Percentiles rank a stretch among this genome's conserved stretches.
Evolutionary conservation across 352 stramenopile species (phyloP).

Genomic region (Pythium plurisporium): DNA sequence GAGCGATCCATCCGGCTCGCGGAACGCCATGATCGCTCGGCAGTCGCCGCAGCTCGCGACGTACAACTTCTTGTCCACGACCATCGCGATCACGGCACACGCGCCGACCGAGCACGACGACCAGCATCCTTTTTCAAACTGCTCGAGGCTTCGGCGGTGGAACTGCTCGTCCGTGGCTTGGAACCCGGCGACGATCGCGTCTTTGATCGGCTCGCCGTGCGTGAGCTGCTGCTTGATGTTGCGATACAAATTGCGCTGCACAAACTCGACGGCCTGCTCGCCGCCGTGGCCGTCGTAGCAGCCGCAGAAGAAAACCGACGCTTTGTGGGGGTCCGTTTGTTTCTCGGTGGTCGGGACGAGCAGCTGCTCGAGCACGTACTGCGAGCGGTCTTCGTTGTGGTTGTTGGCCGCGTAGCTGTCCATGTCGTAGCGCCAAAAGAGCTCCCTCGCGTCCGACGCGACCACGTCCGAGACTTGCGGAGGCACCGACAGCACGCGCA

Average conservation of each 20-base stretch:
- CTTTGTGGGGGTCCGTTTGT: conserved; percentile 3
- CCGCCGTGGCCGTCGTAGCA: conserved; percentile 69
- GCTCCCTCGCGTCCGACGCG: conserved; percentile 21
- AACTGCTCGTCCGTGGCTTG: conserved; percentile 62
- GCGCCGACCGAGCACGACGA: conserved; percentile 58
- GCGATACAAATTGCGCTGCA: conserved; percentile 55
- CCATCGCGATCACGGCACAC: conserved; percentile 51
- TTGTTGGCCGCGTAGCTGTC: conserved; percentile 65
- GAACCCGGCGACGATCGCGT: conserved; percentile 56
- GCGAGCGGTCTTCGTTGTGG: conserved; percentile 60
- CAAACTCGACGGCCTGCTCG: conserved; percentile 59
- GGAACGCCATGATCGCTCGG: conserved; percentile 61
- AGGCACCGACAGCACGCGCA: conserved; percentile 43
- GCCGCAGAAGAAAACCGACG: conserved; percentile 59
- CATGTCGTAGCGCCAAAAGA: conserved; percentile 68
- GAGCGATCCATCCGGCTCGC: conserved; percentile 41
- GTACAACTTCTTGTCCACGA: conserved; percentile 51
- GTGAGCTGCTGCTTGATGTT: conserved; percentile 46
- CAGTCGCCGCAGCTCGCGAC: conserved; percentile 65
- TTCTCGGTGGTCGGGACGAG: conserved; percentile 12
- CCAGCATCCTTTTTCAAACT: conserved; percentile 55
- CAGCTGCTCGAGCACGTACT: conserved; percentile 40
- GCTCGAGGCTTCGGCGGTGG: conserved; percentile 38
- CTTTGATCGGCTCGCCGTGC: conserved; percentile 26
- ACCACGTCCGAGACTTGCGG: conserved; percentile 53